These are phyloP conservation scores for Eragrostis curvula DNA, from an alignment of 176 grass and related monocot genomes.

Conservation along the genomic window DNA sequence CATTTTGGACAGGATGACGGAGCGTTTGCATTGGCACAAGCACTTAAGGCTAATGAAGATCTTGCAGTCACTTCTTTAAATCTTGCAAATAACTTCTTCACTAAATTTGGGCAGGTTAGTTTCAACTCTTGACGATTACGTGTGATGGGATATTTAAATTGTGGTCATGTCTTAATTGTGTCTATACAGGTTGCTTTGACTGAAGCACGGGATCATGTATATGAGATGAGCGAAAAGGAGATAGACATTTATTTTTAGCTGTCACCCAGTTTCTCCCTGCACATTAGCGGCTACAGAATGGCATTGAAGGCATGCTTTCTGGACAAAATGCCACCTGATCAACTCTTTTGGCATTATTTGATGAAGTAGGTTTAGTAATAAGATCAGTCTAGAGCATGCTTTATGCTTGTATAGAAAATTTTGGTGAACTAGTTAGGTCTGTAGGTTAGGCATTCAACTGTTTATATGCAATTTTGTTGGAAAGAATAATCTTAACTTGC, in stretches of 20 bases:
- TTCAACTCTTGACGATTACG: constrained; percentile 22
- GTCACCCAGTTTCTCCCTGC: neutral
- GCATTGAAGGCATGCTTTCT: constrained; percentile 12
- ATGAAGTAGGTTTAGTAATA: constrained; percentile 25
- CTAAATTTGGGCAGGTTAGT: constrained; percentile 92
- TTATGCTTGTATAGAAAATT: constrained; percentile 45
- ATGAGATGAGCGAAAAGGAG: constrained; percentile 88
- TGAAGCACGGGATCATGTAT: constrained; percentile 85
- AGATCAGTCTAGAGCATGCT: constrained; percentile 35
- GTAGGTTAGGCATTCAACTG: constrained; percentile 47
- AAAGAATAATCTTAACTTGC: constrained; percentile 4
- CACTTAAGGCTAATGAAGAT: constrained; percentile 96
- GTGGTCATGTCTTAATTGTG: constrained; percentile 27
- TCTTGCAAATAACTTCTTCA: constrained; percentile 88
- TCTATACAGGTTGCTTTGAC: constrained; percentile 84
- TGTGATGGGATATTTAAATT: constrained; percentile 27
- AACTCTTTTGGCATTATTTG: constrained; percentile 33
- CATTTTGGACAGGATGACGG: constrained; percentile 68
- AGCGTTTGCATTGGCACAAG: constrained; percentile 91
- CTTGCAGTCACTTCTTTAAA: constrained; percentile 76
- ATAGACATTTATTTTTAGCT: constrained; percentile 94
- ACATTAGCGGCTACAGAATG: neutral
- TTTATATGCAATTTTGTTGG: constrained; percentile 34
- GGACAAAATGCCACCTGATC: neutral
- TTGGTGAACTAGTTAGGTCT: constrained; percentile 37